phyloP scores from a whole-genome alignment of 805 yeast species.

The Suhomyces sp. region DNA sequence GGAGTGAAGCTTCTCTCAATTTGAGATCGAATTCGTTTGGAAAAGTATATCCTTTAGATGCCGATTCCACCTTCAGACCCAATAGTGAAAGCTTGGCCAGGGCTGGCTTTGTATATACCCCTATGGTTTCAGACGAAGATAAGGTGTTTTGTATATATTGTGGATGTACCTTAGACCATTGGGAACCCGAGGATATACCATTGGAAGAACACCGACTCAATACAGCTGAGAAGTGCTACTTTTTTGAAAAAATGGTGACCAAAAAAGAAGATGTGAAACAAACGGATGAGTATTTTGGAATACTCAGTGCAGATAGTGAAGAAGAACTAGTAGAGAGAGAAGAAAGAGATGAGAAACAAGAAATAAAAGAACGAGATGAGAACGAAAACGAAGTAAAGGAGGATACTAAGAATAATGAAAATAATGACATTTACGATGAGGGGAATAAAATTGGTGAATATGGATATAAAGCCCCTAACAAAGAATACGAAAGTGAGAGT shows the following conservation, averaged over 20 bases:
- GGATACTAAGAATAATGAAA: neutral
- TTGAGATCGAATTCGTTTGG: conserved; percentile 9
- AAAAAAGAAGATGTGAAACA: neutral
- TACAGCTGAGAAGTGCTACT: conserved; percentile 10
- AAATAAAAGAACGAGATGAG: neutral
- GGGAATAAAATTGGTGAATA: neutral
- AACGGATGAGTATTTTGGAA: conserved; percentile 1
- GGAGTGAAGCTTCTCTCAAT: neutral
- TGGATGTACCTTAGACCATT: conserved; percentile 35
- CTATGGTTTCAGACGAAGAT: conserved; percentile 29
- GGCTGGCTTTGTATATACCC: conserved; percentile 43
- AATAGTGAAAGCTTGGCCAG: conserved; percentile 30
- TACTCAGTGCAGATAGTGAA: conserved; percentile 1
- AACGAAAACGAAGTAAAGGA: neutral
- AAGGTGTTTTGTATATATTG: conserved; percentile 32
- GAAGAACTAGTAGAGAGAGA: neutral
- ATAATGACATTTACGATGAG: neutral
- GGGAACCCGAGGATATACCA: conserved; percentile 69
- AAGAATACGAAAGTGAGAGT: neutral
- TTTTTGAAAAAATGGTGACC: neutral
- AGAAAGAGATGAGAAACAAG: neutral
- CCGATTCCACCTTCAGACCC: neutral
- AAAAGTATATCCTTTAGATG: conserved; percentile 7
- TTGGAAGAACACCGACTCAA: conserved; percentile 48
- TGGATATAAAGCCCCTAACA: neutral